Evolutionary conservation across 2,329 filamentous ascomycete species (phyloP).

Genomic region (Akanthomyces dipterigenus): DNA sequence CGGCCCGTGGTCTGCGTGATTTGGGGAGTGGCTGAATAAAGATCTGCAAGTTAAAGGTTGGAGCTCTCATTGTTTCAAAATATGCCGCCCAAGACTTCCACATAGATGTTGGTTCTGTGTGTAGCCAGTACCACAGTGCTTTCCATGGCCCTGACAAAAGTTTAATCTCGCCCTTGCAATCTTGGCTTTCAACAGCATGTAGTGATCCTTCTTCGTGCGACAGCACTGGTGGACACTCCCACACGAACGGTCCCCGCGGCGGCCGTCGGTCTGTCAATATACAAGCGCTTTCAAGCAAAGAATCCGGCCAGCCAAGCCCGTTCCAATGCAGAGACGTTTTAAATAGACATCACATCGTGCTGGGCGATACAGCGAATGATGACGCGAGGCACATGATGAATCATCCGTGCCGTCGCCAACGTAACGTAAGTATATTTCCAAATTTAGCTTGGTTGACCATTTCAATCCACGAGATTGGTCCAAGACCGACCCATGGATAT

Average conservation of each 20-base stretch:
- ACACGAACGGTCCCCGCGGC: slow-evolving; percentile 20
- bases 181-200: slow-evolving; percentile 29
- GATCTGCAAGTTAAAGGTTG: slow-evolving; percentile 23
- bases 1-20: too few species aligned
- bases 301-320: too few species aligned
- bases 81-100: slow-evolving; percentile 22
- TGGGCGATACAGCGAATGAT: background rate
- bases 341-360: slow-evolving; percentile 24
- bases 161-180: slow-evolving; percentile 27
- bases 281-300: too few species aligned
- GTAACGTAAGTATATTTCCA: background rate
- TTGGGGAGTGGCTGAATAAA: slow-evolving; percentile 22
- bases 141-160: slow-evolving; percentile 25
- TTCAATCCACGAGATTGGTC: slow-evolving; percentile 1
- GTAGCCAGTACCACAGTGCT: slow-evolving; percentile 26
- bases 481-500: background rate
- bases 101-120: slow-evolving; percentile 18
- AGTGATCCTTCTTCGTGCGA: slow-evolving; percentile 28
- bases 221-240: slow-evolving; percentile 26
- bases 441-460: slow-evolving; percentile 6
- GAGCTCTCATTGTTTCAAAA: slow-evolving; percentile 27
- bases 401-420: background rate
- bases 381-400: slow-evolving; percentile 5
- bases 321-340: too few species aligned
- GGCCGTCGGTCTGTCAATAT: slow-evolving; percentile 23